A percentile compares a stretch with the other conserved stretches of the same genome.
phyloP scores from a whole-genome alignment of 1,284 basidiomycete genomes.

The Anthracocystis walkeri region DNA sequence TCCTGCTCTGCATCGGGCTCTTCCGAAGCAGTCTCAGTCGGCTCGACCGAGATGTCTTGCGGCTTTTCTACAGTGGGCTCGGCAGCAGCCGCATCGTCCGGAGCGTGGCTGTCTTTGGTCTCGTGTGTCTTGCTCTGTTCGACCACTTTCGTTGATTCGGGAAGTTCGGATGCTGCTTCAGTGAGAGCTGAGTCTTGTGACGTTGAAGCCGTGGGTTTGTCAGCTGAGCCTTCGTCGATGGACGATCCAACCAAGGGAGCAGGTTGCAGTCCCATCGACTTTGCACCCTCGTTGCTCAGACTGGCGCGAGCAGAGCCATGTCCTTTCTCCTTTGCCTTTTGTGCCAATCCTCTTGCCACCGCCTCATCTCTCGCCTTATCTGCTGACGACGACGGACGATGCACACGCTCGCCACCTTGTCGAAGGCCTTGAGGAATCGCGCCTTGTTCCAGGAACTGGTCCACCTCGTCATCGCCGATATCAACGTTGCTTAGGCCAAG shows the following conservation, averaged over 20 bases:
- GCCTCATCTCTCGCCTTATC: conserved; percentile 56
- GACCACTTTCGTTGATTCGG: conserved; percentile 3
- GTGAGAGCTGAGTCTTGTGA: background rate
- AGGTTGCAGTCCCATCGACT: conserved; percentile 8
- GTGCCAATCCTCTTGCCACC: conserved; percentile 50
- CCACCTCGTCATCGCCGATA: conserved; percentile 62
- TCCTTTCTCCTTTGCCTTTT: conserved; percentile 46
- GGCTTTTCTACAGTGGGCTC: background rate
- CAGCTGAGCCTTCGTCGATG: conserved; percentile 7
- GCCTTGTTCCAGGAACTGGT: conserved; percentile 61
- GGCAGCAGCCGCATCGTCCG: no score
- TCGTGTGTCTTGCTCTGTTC: conserved; percentile 1
- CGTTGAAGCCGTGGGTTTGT: conserved; percentile 4
- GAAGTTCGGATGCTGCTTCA: background rate
- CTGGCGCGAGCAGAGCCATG: conserved; percentile 35
- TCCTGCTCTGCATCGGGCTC: background rate
- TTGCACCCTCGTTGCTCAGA: conserved; percentile 6
- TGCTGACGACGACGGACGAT: conserved; percentile 36
- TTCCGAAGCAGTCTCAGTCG: background rate
- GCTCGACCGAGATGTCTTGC: background rate
- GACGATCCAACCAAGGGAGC: conserved; percentile 15
- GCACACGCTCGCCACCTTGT: conserved; percentile 46
- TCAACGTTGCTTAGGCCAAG: conserved; percentile 61
- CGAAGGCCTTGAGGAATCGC: conserved; percentile 53
- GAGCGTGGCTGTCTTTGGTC: background rate